Evolutionary conservation across 2,329 filamentous ascomycete species (phyloP).

Genomic region (Ascochyta koolunga): DNA sequence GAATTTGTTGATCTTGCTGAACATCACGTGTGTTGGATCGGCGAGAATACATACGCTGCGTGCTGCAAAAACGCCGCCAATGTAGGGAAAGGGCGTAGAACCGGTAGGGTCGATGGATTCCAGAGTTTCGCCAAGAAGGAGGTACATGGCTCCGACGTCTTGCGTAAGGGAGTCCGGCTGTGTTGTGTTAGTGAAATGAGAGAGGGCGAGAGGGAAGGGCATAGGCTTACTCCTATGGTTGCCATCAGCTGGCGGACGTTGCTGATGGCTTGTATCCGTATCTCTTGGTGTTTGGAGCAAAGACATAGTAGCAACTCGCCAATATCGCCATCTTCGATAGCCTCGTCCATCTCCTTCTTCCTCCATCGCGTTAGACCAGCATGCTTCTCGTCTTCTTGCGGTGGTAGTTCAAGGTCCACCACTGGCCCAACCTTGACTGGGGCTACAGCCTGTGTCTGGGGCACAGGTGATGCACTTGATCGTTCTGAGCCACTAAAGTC

Average conservation of each 20-base stretch:
- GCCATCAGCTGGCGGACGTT: conserved; percentile 69
- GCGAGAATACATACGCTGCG: conserved; percentile 72
- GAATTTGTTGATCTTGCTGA: conserved; percentile 84
- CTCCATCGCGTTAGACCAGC: conserved; percentile 67
- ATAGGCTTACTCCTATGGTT: conserved; percentile 53
- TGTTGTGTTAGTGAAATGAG: conserved; percentile 4
- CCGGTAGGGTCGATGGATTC: conserved; percentile 64
- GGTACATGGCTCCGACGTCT: conserved; percentile 78
- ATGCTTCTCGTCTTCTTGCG: conserved; percentile 52
- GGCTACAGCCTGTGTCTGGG: conserved; percentile 22
- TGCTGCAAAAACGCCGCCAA: conserved; percentile 76
- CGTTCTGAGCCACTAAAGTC: conserved; percentile 46
- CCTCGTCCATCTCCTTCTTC: conserved; percentile 76
- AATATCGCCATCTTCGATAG: conserved; percentile 78
- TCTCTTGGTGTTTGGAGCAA: conserved; percentile 73
- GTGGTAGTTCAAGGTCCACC: conserved; percentile 45
- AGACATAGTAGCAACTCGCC: conserved; percentile 75
- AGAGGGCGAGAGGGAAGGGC: neutral
- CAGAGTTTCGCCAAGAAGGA: conserved; percentile 78
- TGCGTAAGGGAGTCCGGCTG: conserved; percentile 52
- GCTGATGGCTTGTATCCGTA: conserved; percentile 77
- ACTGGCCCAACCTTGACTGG: conserved; percentile 13
- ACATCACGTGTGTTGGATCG: conserved; percentile 81
- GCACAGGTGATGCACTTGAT: conserved; percentile 36
- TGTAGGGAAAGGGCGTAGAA: conserved; percentile 65